A percentile compares a stretch with the other conserved stretches of the same genome.
Evolutionary conservation across 108 stramenopile genomes (phyloP).

Genomic region (Fragilariopsis cylindrus): DNA sequence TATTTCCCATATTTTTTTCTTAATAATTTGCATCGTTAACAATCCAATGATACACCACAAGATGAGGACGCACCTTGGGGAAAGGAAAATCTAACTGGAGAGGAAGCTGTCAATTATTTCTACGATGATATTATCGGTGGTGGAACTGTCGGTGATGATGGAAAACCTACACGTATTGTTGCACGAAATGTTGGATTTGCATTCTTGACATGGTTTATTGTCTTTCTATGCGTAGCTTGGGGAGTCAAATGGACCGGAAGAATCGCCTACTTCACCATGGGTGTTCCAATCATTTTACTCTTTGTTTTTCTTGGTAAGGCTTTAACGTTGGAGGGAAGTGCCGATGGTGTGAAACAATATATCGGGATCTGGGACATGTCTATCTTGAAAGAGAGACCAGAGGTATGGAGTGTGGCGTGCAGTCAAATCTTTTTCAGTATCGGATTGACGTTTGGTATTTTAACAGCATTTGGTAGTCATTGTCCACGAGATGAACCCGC

Average conservation of each 20-base stretch:
- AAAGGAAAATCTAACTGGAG: slow-evolving; percentile 34
- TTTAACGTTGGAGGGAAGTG: slow-evolving; percentile 40
- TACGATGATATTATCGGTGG: slow-evolving; percentile 45
- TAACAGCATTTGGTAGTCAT: slow-evolving; percentile 65
- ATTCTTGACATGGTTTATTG: slow-evolving; percentile 37
- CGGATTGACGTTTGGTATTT: slow-evolving; percentile 57
- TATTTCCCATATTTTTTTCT: too few species aligned
- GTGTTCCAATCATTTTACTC: slow-evolving; percentile 52
- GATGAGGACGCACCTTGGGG: slow-evolving; percentile 36
- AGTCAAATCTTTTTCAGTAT: slow-evolving; percentile 69
- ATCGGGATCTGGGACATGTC: slow-evolving; percentile 55
- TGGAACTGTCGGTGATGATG: slow-evolving; percentile 40
- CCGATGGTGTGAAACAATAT: slow-evolving; percentile 53
- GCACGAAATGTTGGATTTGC: slow-evolving; percentile 50
- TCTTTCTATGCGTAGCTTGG: slow-evolving; percentile 53
- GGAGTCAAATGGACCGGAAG: slow-evolving; percentile 60
- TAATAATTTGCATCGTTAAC: too few species aligned
- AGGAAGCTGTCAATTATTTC: slow-evolving; percentile 41
- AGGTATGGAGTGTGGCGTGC: slow-evolving; percentile 66
- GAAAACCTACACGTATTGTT: slow-evolving; percentile 52
- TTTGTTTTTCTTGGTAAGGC: slow-evolving; percentile 58
- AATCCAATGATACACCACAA: not conserved
- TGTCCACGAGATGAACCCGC: slow-evolving; percentile 54
- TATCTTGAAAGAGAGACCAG: slow-evolving; percentile 39
- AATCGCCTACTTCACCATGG: slow-evolving; percentile 60